Evolutionary conservation across 192 early-diverging fungal species (phyloP).

Genomic region (Backusella mclennaniae): DNA sequence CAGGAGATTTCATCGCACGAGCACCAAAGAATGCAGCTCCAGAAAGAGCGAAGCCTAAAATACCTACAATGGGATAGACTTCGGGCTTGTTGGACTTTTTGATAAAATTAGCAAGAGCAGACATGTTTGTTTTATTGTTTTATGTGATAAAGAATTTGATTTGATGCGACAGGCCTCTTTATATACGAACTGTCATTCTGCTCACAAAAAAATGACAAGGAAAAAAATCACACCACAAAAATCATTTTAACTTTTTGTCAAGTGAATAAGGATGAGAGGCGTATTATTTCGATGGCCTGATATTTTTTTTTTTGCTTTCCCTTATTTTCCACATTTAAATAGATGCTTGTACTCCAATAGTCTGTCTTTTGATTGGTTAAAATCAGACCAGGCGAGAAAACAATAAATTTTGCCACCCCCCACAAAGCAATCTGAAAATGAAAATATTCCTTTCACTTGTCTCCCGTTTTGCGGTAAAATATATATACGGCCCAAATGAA

Average conservation of each 20-base stretch:
- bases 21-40: conserved; percentile 24
- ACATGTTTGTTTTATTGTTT: conserved; percentile 10
- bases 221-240: background rate
- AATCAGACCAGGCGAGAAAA: background rate
- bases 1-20: conserved; percentile 25
- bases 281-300: background rate
- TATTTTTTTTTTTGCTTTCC: background rate
- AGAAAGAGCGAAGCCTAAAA: conserved; percentile 18
- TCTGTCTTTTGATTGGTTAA: background rate
- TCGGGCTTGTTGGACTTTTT: conserved; percentile 27
- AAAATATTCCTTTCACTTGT: too few relatives aligned
- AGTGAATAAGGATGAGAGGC: too few relatives aligned
- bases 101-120: conserved; percentile 16
- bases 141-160: background rate
- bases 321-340: background rate
- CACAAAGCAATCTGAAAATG: too few relatives aligned
- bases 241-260: background rate
- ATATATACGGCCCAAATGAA: too few relatives aligned
- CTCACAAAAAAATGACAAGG: background rate
- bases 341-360: background rate
- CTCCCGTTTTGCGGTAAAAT: too few relatives aligned
- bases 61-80: conserved; percentile 29
- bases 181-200: background rate
- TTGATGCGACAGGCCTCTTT: background rate
- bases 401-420: background rate